Conservation (phyloP, 306 rosid species). For the Cucumis melo region DNA sequence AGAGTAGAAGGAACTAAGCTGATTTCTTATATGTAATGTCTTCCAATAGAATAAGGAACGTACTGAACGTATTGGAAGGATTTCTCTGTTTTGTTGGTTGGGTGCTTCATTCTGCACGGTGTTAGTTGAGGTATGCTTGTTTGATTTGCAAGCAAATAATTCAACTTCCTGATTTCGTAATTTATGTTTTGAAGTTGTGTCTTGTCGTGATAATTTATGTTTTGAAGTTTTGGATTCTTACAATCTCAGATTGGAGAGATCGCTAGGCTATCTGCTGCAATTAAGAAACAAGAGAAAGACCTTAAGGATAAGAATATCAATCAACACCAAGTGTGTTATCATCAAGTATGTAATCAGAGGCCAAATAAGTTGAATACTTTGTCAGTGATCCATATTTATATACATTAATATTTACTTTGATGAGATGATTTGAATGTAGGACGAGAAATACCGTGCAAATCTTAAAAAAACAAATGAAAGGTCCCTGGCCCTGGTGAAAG, state of each 20-base stretch:
- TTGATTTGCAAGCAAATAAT: background rate
- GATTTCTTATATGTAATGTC: background rate
- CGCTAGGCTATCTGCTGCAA: constrained; percentile 72
- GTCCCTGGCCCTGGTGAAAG: constrained; percentile 68
- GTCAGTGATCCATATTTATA: background rate
- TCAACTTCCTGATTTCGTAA: background rate
- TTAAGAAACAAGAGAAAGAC: constrained; percentile 72
- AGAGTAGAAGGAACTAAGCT: background rate
- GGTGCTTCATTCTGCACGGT: constrained; percentile 62
- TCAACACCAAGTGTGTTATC: constrained; percentile 49
- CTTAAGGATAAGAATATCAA: constrained; percentile 39
- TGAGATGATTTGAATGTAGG: constrained; percentile 27
- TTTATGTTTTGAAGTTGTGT: background rate
- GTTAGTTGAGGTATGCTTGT: constrained; percentile 66
- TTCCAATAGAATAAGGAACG: constrained; percentile 63
- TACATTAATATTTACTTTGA: background rate
- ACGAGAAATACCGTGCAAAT: constrained; percentile 63
- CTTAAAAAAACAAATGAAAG: constrained; percentile 70
- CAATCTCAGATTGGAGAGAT: constrained; percentile 71
- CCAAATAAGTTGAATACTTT: background rate
- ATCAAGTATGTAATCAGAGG: constrained; percentile 40
- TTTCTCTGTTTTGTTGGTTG: constrained; percentile 88
- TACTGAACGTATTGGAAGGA: constrained; percentile 53
- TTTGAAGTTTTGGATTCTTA: constrained; percentile 1
- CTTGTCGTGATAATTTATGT: background rate